Evolutionary conservation across 225 moss, liverwort and hornwort genomes (phyloP).

Genomic region (Antitrichia curtipendula): DNA sequence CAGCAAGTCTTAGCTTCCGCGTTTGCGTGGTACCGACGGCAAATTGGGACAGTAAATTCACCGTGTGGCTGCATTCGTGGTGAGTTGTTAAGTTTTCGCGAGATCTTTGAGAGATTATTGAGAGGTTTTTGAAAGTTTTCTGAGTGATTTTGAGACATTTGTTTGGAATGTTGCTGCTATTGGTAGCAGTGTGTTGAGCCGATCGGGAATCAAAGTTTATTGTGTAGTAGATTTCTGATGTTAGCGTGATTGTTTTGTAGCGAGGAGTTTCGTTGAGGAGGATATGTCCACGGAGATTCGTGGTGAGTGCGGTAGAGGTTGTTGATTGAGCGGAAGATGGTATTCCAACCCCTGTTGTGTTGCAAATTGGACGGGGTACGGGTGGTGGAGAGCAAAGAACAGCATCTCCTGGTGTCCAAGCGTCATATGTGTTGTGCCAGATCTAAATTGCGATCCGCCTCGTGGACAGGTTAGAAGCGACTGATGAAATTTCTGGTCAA

Average conservation of each 20-base stretch:
- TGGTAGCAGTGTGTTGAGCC: not conserved
- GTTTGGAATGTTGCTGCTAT: not conserved
- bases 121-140: not conserved
- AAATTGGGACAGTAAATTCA: not conserved
- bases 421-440: not conserved
- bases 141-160: not conserved
- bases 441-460: not conserved
- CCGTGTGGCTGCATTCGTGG: not conserved
- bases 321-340: conserved; percentile 1
- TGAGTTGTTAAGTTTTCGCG: not conserved
- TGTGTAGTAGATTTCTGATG: not conserved
- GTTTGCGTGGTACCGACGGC: not conserved
- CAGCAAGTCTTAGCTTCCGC: not conserved
- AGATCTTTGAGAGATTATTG: not conserved
- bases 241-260: not conserved
- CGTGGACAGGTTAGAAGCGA: not conserved
- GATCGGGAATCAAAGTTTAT: not conserved
- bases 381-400: not conserved
- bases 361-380: not conserved
- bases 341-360: not conserved
- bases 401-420: not conserved
- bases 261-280: not conserved
- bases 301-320: not conserved
- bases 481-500: not conserved
- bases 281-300: not conserved